These are phyloP conservation scores for Sugiyamaella floridensis DNA, from an alignment of 805 yeast genomes.

Conservation along the genomic window DNA sequence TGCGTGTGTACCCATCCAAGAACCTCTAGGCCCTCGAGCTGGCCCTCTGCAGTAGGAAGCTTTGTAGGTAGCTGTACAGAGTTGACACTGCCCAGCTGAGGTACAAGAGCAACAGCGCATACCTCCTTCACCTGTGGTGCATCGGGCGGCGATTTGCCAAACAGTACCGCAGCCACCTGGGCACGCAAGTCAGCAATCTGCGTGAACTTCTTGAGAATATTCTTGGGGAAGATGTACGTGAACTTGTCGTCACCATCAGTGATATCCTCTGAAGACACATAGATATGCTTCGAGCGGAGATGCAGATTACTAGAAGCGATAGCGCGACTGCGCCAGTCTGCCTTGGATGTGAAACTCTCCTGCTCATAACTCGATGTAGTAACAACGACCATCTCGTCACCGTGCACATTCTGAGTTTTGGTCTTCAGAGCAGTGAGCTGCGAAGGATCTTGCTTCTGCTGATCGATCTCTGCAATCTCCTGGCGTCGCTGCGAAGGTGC, in stretches of 20 bases:
- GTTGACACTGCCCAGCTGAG: conserved; percentile 74
- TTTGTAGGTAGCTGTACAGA: conserved; percentile 53
- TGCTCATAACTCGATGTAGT: conserved; percentile 88
- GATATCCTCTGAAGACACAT: conserved; percentile 58
- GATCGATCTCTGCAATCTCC: conserved; percentile 63
- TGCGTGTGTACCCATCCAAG: conserved; percentile 95
- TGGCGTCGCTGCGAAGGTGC: conserved; percentile 88
- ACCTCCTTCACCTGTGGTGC: conserved; percentile 72
- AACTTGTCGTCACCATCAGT: conserved; percentile 45
- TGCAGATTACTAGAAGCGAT: conserved; percentile 68
- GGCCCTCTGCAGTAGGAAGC: conserved; percentile 29
- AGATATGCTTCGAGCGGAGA: conserved; percentile 67
- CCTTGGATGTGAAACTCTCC: conserved; percentile 69
- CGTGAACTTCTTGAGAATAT: conserved; percentile 67
- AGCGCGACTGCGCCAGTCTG: conserved; percentile 89
- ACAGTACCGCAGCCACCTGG: conserved; percentile 76
- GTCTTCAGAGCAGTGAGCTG: conserved; percentile 67
- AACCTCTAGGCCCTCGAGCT: conserved; percentile 56
- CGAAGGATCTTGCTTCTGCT: conserved; percentile 36
- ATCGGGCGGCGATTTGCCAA: conserved; percentile 72
- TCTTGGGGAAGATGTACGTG: conserved; percentile 79
- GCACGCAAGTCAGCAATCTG: conserved; percentile 73
- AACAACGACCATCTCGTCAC: conserved; percentile 91
- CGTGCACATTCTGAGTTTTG: conserved; percentile 83
- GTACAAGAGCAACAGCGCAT: conserved; percentile 65